Evolutionary conservation across 495 filamentous ascomycete species (phyloP), one percentile per base, ranked within the genome.

Genomic region (Neurospora cerealis): DNA sequence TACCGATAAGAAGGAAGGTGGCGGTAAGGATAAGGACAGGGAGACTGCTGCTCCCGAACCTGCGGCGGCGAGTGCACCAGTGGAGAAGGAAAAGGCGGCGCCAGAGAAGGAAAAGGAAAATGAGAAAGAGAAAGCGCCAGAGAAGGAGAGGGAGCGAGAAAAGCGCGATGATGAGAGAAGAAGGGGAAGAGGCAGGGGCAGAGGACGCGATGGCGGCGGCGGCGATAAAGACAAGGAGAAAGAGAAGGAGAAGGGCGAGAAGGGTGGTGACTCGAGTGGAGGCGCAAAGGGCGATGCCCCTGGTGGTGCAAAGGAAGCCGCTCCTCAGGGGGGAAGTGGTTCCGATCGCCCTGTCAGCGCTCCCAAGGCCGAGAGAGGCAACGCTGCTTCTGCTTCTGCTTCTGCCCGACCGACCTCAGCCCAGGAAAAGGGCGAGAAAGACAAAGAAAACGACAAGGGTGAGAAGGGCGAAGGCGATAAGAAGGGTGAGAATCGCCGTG

Each of bases 1-100:
- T 8, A 82, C 81, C 32, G 74, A 41, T 13, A 80, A 80, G 75
- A 81, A 78, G 72, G 72, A 42, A 15, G 70, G 36, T 21, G 66
- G 48, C 11, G 76, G 76, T 44, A 72, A n/a, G 70, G 32, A n/a
- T 34, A 41, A n/a, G 70, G 70, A 44, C 28, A 24, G 36, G 15
- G 32, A 69, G 40, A 69, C 66, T 71, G 19, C 70, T 70, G 48
- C 69, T 21, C 19, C 70, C 4, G 66, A 40, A n/a, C 13, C 28
- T 62, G 62, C 69, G 21, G 40, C 72, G 46, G 38, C 72, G n/a
- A 37, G 71, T 54, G 24, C 71, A n/a, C 24, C 72, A 19, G 39
- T 37, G 6, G 54, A 66, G 6, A 66, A 66, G 54, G 54, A 34
- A 7, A 32, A 70, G 15, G 21, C 72, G 3, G 66, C 42, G 19